These are phyloP conservation scores for Cryptosporidium sp. DNA, from an alignment of 169 alveolate genomes.

Conservation along the genomic window DNA sequence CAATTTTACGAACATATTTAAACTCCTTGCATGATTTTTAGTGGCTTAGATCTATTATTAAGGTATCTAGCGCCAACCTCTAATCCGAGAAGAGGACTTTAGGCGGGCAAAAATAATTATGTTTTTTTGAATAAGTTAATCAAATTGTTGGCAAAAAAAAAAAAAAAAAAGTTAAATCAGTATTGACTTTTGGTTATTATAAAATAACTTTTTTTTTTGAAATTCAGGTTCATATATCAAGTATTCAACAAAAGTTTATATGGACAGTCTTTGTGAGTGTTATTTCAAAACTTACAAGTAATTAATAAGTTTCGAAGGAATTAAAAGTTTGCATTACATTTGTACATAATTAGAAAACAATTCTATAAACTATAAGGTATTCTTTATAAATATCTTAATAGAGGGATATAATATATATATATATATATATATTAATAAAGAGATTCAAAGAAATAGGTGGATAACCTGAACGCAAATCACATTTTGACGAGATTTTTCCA, in stretches of 20 bases:
- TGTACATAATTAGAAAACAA: neutral
- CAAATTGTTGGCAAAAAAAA: neutral
- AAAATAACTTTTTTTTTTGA: neutral
- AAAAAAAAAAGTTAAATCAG: neutral
- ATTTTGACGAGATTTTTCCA: neutral
- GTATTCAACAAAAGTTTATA: neutral
- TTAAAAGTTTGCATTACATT: neutral
- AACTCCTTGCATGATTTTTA: neutral
- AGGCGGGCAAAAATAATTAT: slow-evolving; percentile 38
- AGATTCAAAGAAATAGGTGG: neutral
- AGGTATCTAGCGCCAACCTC: slow-evolving; percentile 76
- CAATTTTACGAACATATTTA: neutral
- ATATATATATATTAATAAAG: neutral
- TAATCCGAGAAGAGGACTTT: slow-evolving; percentile 72
- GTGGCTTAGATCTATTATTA: slow-evolving; percentile 7
- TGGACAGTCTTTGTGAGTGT: neutral
- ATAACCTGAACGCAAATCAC: neutral
- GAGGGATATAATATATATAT: neutral
- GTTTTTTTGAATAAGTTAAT: neutral
- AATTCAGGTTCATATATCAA: neutral
- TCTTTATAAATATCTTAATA: neutral
- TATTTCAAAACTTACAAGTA: neutral
- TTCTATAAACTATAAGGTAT: neutral
- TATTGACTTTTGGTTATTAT: slow-evolving; percentile 27
- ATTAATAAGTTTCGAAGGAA: slow-evolving; percentile 7